Evolutionary conservation across 352 stramenopile genomes (phyloP).

Genomic region (Phytophthora citricola): DNA sequence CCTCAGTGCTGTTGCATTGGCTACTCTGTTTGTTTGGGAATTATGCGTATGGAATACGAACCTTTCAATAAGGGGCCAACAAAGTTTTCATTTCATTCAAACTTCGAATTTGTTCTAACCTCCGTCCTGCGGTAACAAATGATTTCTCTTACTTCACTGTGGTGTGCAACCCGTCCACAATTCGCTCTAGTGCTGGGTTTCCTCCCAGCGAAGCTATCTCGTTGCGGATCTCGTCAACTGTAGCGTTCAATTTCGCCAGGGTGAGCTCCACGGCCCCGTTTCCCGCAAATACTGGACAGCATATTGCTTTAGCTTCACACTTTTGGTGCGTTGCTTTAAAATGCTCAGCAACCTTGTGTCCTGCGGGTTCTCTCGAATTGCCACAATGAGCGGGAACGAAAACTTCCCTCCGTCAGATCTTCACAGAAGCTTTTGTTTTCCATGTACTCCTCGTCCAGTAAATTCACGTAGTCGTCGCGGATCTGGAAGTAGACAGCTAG

Average conservation of each 20-base stretch:
- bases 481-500: slow-evolving; percentile 99
- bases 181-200: slow-evolving; percentile 63
- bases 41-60: too few species aligned
- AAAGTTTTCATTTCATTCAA: too few species aligned
- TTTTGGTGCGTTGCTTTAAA: slow-evolving; percentile 96
- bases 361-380: slow-evolving; percentile 64
- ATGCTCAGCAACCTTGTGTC: slow-evolving; percentile 95
- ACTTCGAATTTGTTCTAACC: background rate
- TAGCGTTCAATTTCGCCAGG: slow-evolving; percentile 62
- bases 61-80: too few species aligned
- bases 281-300: slow-evolving; percentile 88
- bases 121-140: too few species aligned
- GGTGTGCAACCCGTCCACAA: slow-evolving; percentile 60
- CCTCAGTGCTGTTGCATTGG: too few species aligned
- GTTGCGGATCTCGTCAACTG: slow-evolving; percentile 51
- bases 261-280: slow-evolving; percentile 61
- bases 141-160: slow-evolving; percentile 43
- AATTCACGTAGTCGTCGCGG: slow-evolving; percentile 97
- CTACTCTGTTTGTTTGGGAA: too few species aligned
- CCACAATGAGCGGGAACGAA: slow-evolving; percentile 90
- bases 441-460: slow-evolving; percentile 96
- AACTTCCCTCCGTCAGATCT: slow-evolving; percentile 98
- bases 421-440: slow-evolving; percentile 98
- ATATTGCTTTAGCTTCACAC: slow-evolving; percentile 96
- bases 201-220: slow-evolving; percentile 61